Evolutionary conservation across 2,329 filamentous ascomycete genomes (phyloP).

Genomic region (Purpureocillium lavendulum): DNA sequence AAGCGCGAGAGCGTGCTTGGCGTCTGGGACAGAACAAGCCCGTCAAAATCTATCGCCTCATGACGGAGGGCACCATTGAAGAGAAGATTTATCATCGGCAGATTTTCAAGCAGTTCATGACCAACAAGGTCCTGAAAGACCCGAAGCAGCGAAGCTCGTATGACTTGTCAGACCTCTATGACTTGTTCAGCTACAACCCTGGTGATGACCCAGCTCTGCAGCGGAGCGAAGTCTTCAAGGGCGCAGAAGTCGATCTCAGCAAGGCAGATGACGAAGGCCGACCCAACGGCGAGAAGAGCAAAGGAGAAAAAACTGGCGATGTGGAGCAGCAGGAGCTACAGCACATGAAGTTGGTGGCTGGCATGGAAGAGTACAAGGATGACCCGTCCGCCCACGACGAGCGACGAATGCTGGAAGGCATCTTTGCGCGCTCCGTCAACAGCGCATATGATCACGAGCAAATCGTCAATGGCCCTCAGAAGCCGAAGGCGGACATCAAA

Average conservation of each 20-base stretch:
- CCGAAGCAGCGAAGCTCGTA: conserved; percentile 90
- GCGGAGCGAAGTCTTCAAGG: conserved; percentile 78
- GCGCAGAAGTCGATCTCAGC: conserved; percentile 58
- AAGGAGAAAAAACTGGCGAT: conserved; percentile 8
- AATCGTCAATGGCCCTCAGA: conserved; percentile 71
- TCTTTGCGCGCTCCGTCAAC: conserved; percentile 82
- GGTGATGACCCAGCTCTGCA: conserved; percentile 55
- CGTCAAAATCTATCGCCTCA: conserved; percentile 93
- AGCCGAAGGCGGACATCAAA: conserved; percentile 63
- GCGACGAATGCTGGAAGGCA: conserved; percentile 75
- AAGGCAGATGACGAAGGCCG: conserved; percentile 2
- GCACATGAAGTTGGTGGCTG: conserved; percentile 52
- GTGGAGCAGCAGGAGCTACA: conserved; percentile 36
- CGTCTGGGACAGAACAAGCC: conserved; percentile 89
- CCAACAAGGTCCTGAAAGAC: conserved; percentile 91
- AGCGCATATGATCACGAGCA: conserved; percentile 90
- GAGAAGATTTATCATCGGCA: conserved; percentile 99
- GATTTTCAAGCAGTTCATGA: conserved; percentile 96
- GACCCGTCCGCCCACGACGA: conserved; percentile 49
- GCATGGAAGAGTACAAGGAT: conserved; percentile 54
- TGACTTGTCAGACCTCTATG: conserved; percentile 81
- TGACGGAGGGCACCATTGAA: conserved; percentile 96
- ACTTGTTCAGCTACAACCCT: conserved; percentile 66
- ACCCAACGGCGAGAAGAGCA: conserved; percentile 2
- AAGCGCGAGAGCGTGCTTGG: conserved; percentile 94